Base-by-base conservation (phyloP, 257 asterid species). In the Solanum paucissectum region DNA sequence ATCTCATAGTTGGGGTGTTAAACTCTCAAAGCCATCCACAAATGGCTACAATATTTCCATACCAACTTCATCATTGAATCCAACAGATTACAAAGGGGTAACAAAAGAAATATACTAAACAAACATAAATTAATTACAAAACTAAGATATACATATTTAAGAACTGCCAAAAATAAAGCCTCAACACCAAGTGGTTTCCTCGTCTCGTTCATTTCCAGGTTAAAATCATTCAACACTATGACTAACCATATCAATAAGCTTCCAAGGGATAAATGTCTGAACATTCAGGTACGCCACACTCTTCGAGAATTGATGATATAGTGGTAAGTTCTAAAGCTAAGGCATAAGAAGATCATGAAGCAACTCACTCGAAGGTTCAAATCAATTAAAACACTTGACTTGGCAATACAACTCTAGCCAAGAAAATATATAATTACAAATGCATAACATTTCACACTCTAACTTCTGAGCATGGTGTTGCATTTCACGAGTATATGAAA, bases 351-450 rank as follows among this genome's bases (percentile, higher is more conserved):
- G 85, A 81, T 46, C 29, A 81, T 29, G 42, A 81, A 29, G 85
- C 85, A 32, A 81, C 69, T 3, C 10, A 81, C 44, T 38, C 42
- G 9, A 81, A 81, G 68, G 32, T 29, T 81, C 85, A 81, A 81
- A 81, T 81, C 85, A 81, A 81, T 46, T 29, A 32, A 32, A 52
- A 81, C 62, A 81, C 85, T 81, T 49, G 16, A 49, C 85, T 81
- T 81, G 85, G 85, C 85, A 81, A 81, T 12, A 25, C 85, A 81
- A 81, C 85, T 81, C 85, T 81, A 81, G 85, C 85, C 85, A 81
- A 81, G 10, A 81, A 81, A 81, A 81, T 81, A 81, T 29, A 29
- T 18, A 27, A 46, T 49, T 5, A 49, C 42, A 81, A 49, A 29
- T 2, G 9, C 85, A 49, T 12, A 25, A 6, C 42, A 27, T 46